These are phyloP conservation scores for Irineochytrium annulatum DNA, from an alignment of 192 early-diverging fungal species.

Conservation along the genomic window DNA sequence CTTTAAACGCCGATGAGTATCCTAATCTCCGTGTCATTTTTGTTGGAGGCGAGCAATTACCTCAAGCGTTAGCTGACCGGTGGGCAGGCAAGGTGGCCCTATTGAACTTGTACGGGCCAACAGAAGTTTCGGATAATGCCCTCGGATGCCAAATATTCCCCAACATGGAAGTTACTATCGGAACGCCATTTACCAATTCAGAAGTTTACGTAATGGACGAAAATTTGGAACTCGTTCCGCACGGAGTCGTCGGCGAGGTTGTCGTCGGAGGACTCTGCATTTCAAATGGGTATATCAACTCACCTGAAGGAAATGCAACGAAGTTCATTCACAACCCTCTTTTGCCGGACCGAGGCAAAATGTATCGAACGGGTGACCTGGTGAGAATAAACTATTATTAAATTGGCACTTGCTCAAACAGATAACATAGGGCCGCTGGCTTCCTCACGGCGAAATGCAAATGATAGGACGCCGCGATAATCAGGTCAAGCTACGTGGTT, in stretches of 20 bases:
- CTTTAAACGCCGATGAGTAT: constrained; percentile 20
- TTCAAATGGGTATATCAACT: constrained; percentile 38
- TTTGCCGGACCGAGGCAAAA: constrained; percentile 8
- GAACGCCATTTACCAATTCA: constrained; percentile 21
- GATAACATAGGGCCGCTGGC: constrained; percentile 5
- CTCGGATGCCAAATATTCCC: background rate
- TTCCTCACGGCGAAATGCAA: constrained; percentile 21
- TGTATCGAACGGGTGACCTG: constrained; percentile 32
- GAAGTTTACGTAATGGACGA: constrained; percentile 31
- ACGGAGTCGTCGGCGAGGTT: constrained; percentile 40
- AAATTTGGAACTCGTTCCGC: constrained; percentile 21
- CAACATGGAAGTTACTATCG: constrained; percentile 22
- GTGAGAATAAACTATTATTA: too few relatives aligned
- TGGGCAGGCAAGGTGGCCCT: constrained; percentile 22
- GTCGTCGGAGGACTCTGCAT: constrained; percentile 40
- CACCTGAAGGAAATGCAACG: constrained; percentile 26
- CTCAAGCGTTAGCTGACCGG: constrained; percentile 13
- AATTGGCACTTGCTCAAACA: background rate
- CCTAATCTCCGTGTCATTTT: constrained; percentile 28
- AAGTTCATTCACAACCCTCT: constrained; percentile 32
- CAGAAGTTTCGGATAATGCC: constrained; percentile 20
- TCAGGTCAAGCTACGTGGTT: constrained; percentile 34
- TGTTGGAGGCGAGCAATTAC: constrained; percentile 16
- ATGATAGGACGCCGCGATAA: constrained; percentile 32
- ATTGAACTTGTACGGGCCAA: constrained; percentile 27